phyloP scores from a whole-genome alignment of 2,329 filamentous ascomycete genomes.

The Lachnellula hyalina region DNA sequence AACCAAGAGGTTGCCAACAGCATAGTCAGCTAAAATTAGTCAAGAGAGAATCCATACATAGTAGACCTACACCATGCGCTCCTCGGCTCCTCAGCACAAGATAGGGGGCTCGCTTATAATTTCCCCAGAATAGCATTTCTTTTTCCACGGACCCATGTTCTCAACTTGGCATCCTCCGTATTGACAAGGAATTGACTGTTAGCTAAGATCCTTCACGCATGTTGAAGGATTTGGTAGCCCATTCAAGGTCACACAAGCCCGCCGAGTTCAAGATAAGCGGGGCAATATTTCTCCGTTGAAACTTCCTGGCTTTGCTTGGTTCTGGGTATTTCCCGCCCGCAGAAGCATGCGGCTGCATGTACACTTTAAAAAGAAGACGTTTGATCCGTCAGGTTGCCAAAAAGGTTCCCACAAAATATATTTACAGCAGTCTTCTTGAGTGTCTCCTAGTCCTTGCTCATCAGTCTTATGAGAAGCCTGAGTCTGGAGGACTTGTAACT shows the following conservation, averaged over 20 bases:
- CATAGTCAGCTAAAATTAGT: too few relatives aligned
- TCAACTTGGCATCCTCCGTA: too few relatives aligned
- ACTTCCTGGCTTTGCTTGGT: not conserved
- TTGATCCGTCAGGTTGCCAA: not conserved
- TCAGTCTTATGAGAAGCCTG: too few relatives aligned
- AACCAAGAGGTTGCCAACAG: too few relatives aligned
- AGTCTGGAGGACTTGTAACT: too few relatives aligned
- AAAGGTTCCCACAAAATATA: not conserved
- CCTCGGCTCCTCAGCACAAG: too few relatives aligned
- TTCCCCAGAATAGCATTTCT: too few relatives aligned
- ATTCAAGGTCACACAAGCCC: not conserved
- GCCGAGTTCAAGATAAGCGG: not conserved
- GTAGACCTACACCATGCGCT: too few relatives aligned
- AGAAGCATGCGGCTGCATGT: not conserved
- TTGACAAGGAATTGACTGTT: too few relatives aligned
- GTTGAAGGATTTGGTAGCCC: not conserved
- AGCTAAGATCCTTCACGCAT: not conserved
- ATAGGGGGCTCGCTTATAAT: too few relatives aligned
- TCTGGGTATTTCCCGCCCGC: not conserved
- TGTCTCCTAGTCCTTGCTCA: not conserved
- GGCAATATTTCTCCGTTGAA: not conserved
- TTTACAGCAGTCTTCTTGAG: not conserved
- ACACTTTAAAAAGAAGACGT: not conserved
- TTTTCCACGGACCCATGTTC: too few relatives aligned
- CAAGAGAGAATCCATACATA: too few relatives aligned